These are phyloP conservation scores for Durusdinium trenchii DNA, from an alignment of 73 alveolate genomes.

Conservation along the genomic window DNA sequence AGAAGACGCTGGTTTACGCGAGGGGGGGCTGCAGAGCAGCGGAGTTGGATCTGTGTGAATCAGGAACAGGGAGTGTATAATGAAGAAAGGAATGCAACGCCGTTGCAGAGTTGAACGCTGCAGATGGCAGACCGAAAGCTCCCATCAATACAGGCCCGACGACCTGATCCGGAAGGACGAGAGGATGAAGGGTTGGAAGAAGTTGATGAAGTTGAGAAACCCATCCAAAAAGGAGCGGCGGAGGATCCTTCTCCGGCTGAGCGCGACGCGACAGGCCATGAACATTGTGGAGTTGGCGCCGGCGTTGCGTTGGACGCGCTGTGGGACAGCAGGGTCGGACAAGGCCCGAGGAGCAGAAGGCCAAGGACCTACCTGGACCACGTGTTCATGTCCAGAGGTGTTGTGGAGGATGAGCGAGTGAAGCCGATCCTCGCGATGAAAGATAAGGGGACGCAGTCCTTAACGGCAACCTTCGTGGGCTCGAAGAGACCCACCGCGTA, in stretches of 20 bases:
- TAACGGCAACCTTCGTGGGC: background rate
- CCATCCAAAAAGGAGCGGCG: background rate
- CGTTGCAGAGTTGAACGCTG: too few species aligned
- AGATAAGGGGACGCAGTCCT: background rate
- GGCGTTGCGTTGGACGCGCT: conserved; percentile 18
- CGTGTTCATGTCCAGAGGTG: too few species aligned
- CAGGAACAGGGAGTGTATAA: conserved; percentile 12
- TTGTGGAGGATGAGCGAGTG: too few species aligned
- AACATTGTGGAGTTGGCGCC: too few species aligned
- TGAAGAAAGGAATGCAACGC: background rate
- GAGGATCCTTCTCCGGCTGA: too few species aligned
- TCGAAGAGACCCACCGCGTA: background rate
- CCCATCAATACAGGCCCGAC: background rate
- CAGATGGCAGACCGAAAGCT: background rate
- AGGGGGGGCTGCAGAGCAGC: background rate
- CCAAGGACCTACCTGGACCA: background rate
- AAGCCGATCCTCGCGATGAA: background rate
- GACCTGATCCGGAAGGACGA: background rate
- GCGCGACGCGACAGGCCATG: conserved; percentile 38
- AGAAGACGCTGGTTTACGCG: background rate
- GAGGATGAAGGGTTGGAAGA: background rate
- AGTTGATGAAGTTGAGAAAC: background rate
- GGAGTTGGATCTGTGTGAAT: too few species aligned
- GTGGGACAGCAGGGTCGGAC: too few species aligned
- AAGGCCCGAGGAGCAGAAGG: too few species aligned